A percentile compares a stretch with the other conserved stretches of the same genome.
Conservation (phyloP, 2,329 filamentous ascomycete genomes). For the Diplodia sapinea region DNA sequence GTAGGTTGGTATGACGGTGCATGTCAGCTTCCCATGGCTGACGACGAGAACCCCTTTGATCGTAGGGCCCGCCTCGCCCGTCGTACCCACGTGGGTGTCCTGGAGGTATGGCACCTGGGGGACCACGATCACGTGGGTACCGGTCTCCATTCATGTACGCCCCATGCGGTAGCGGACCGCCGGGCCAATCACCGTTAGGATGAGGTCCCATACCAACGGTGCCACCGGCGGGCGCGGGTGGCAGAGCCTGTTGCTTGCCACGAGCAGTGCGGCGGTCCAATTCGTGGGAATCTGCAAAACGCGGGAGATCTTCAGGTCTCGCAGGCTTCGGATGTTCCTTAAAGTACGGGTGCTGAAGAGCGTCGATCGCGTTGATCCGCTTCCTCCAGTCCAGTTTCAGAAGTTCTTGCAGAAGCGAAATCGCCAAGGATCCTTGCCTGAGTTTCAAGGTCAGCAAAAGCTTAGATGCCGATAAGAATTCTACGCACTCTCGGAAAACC, state of each 20-base stretch:
- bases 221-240: constrained; percentile 89
- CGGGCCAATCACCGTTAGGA: constrained; percentile 57
- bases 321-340: constrained; percentile 77
- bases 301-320: constrained; percentile 83
- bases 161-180: constrained; percentile 42
- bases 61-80: constrained; percentile 42
- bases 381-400: constrained; percentile 87
- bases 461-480: constrained; percentile 26
- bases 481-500: constrained; percentile 73
- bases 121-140: constrained; percentile 47
- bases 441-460: background rate
- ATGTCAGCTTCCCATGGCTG: constrained; percentile 37
- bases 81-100: constrained; percentile 38
- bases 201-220: constrained; percentile 77
- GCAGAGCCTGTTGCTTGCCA: constrained; percentile 80
- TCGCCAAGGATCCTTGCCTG: constrained; percentile 72
- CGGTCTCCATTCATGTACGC: constrained; percentile 46
- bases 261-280: constrained; percentile 92
- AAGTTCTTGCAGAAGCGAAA: constrained; percentile 81
- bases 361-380: constrained; percentile 91
- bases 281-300: constrained; percentile 94
- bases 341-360: constrained; percentile 91
- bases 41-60: constrained; percentile 38
- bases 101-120: constrained; percentile 46
- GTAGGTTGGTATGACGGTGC: constrained; percentile 28